Percentiles rank a stretch among this genome's conserved stretches.
phyloP scores from a whole-genome alignment of 805 yeast genomes.

The Starmerella apis region DNA sequence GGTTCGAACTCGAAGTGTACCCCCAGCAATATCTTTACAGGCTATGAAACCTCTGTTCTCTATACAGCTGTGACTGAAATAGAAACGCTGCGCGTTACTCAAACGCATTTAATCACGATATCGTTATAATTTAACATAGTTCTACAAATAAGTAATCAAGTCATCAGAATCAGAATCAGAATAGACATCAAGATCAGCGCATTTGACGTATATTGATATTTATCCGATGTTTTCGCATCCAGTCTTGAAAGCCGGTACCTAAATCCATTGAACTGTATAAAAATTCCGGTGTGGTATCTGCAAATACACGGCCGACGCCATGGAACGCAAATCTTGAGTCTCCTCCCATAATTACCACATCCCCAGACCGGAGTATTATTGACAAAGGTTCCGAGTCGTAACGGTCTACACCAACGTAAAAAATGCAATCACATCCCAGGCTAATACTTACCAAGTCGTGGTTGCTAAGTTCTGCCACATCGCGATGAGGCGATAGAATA shows the following conservation, averaged over 20 bases:
- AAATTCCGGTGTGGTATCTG: slow-evolving; percentile 30
- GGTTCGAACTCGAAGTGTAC: not conserved
- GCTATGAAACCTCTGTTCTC: not conserved
- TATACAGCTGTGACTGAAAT: not conserved
- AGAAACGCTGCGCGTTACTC: not conserved
- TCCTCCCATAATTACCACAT: slow-evolving; percentile 36
- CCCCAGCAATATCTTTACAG: not conserved
- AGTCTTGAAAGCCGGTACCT: slow-evolving; percentile 23
- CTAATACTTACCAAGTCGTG: slow-evolving; percentile 34
- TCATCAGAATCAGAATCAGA: too few relatives aligned
- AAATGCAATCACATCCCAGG: slow-evolving; percentile 36
- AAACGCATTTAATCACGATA: not conserved
- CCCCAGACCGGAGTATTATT: slow-evolving; percentile 34
- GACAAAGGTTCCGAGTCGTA: slow-evolving; percentile 29
- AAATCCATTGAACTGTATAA: slow-evolving; percentile 9
- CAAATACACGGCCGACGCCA: slow-evolving; percentile 36
- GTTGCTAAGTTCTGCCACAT: slow-evolving; percentile 34
- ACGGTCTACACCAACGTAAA: slow-evolving; percentile 29
- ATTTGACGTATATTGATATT: slow-evolving; percentile 37
- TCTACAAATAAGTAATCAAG: not conserved
- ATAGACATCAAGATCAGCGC: too few relatives aligned
- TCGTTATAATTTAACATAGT: not conserved
- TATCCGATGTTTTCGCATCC: slow-evolving; percentile 33
- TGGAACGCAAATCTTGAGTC: slow-evolving; percentile 35
- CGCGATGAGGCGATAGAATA: slow-evolving; percentile 37